Evolutionary conservation across 208 protist genomes (phyloP), one percentile per base, ranked within the genome.

Genomic region (Trypanosoma vivax): DNA sequence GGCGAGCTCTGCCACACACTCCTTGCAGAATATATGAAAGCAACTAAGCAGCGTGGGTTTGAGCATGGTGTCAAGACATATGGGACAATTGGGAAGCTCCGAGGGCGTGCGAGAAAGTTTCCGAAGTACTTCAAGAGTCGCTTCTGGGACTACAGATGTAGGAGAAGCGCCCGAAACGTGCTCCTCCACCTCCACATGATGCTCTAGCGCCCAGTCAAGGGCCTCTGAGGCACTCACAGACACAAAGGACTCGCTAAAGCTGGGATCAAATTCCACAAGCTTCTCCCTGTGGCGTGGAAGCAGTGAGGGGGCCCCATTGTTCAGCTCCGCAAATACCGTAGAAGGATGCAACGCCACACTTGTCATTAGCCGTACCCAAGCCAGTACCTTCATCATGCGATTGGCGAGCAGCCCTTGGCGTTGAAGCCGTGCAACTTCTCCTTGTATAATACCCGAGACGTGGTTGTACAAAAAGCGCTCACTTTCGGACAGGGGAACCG

Each of bases 11-110:
- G 79, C 35, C 42, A 80, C 31, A 50, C 78, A 85, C 47, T 78
- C 73, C 38, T 71, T 70, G 63, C 78, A 85, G 46, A 73, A 85
- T 40, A 81, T 34, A 62, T 85, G 78, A 42, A 71, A 50, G 56
- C 78, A 85, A 24, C 38, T 57, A 23, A 81, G 49, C 29, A 79
- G 37, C 4, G 73, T 81, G 23, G 73, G 77, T 14, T 59, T 62
- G 5, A 37, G 35, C 73, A 79, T 78, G 41, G 38, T 37, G 48
- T 81, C 73, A 45, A 81, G 55, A 48, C 73, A 81, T 3, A 85
- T 48, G 18, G 56, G 52, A 37, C 77, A 85, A 28, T 48, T 43
- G 39, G 73, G 63, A 18, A 81, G 18, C 38, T 62, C 24, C 18
- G 77, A 70, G 10, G 77, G 73, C 14, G 58, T 51, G 5, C 54